Percentiles rank a stretch among this genome's conserved stretches.
phyloP scores from a whole-genome alignment of 495 filamentous ascomycete genomes.

The Trichocladium uniseriatum region DNA sequence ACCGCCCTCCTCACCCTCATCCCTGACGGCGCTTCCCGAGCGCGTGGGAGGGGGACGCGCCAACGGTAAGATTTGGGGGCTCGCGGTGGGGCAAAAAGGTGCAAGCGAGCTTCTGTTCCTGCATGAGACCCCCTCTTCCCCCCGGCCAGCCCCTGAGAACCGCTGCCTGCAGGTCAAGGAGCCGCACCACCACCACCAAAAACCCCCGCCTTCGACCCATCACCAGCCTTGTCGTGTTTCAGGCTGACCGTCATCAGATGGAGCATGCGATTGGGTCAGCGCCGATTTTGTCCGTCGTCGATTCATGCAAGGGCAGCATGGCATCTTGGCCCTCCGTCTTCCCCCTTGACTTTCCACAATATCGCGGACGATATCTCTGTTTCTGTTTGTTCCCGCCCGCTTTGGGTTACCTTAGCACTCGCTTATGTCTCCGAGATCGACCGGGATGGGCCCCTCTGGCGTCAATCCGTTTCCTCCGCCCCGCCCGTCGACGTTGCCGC shows the following conservation, averaged over 20 bases:
- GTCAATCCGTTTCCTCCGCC: not conserved
- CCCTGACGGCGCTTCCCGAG: constrained; percentile 6
- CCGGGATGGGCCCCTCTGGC: constrained; percentile 7
- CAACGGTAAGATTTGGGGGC: constrained; percentile 8
- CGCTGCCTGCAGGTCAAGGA: not conserved
- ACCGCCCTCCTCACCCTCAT: not conserved
- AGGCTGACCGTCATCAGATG: constrained; percentile 5
- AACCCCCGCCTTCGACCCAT: constrained; percentile 13
- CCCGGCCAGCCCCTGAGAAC: not conserved
- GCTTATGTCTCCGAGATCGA: constrained; percentile 1
- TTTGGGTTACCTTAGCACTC: no score
- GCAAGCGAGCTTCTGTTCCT: constrained; percentile 12
- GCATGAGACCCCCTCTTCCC: constrained; percentile 5
- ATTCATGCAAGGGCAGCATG: constrained; percentile 1
- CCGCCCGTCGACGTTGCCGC: not conserved
- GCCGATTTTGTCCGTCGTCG: not conserved
- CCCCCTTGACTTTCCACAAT: not conserved
- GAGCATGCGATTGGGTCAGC: not conserved
- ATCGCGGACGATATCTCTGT: constrained; percentile 3
- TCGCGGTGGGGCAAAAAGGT: not conserved
- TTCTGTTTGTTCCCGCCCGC: constrained; percentile 2
- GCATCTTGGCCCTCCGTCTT: constrained; percentile 7
- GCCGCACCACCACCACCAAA: constrained; percentile 7
- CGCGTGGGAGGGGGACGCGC: not conserved
- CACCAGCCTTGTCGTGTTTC: constrained; percentile 14